phyloP scores from a whole-genome alignment of 2,329 filamentous ascomycete species.

The Botrytis byssoidea region DNA sequence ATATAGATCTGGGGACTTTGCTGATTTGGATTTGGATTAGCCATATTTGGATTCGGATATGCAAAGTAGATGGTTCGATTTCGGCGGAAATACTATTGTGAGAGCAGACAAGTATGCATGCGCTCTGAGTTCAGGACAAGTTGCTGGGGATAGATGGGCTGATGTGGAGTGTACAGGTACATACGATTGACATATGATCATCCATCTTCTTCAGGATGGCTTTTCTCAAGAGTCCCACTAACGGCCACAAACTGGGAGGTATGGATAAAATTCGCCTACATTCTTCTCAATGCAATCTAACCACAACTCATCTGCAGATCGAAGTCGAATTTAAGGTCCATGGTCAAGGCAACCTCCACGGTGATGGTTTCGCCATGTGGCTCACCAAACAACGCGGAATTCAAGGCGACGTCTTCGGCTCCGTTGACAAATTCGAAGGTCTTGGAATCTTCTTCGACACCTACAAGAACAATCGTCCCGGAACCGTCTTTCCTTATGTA shows the following conservation, averaged over 20 bases:
- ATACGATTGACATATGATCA: conserved; percentile 89
- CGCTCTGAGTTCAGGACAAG: not conserved
- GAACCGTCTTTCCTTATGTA: conserved; percentile 92
- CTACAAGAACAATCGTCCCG: conserved; percentile 98
- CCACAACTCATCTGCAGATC: conserved; percentile 50
- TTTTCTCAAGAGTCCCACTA: conserved; percentile 89
- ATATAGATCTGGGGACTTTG: not conserved
- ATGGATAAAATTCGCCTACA: conserved; percentile 24
- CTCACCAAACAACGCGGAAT: conserved; percentile 88
- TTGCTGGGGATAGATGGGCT: conserved; percentile 22
- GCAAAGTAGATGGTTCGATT: conserved; percentile 98
- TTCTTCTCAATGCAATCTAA: conserved; percentile 7
- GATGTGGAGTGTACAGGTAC: conserved; percentile 58
- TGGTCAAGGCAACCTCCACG: conserved; percentile 84
- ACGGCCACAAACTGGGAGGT: conserved; percentile 98
- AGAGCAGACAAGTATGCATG: conserved; percentile 63
- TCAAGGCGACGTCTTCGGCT: conserved; percentile 82
- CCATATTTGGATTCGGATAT: conserved; percentile 98
- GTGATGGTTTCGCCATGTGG: conserved; percentile 98
- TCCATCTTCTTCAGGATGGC: conserved; percentile 86
- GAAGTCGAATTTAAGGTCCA: conserved; percentile 94
- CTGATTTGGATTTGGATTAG: conserved; percentile 46
- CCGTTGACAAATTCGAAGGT: conserved; percentile 85
- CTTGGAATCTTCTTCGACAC: conserved; percentile 93
- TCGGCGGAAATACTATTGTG: conserved; percentile 91